Evolutionary conservation across 2,329 filamentous ascomycete species (phyloP).

Genomic region (Paradendryphiella salina): DNA sequence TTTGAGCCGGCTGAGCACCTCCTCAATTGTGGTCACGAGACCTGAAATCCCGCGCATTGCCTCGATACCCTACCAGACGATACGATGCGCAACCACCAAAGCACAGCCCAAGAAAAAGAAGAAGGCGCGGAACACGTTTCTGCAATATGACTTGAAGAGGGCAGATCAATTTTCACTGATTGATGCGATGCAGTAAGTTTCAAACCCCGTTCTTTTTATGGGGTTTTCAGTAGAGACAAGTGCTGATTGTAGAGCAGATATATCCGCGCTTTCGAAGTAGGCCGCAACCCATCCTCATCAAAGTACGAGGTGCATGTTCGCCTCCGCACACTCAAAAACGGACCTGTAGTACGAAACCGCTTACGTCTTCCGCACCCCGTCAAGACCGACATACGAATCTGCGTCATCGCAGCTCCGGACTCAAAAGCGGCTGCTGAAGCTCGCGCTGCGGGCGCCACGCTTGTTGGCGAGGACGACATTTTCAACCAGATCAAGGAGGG

Average conservation of each 20-base stretch:
- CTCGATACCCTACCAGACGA: conserved; percentile 41
- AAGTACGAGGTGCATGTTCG: conserved; percentile 92
- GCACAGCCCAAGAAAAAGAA: conserved; percentile 53
- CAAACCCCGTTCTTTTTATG: neutral
- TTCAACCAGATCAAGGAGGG: conserved; percentile 78
- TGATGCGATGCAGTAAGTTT: conserved; percentile 83
- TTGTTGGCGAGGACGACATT: conserved; percentile 83
- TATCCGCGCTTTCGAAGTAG: conserved; percentile 89
- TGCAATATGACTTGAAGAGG: conserved; percentile 64
- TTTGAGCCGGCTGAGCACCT: conserved; percentile 36
- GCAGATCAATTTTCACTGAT: conserved; percentile 77
- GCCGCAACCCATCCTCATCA: conserved; percentile 68
- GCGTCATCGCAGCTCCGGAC: conserved; percentile 85
- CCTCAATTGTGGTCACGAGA: conserved; percentile 25
- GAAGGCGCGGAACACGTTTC: conserved; percentile 69
- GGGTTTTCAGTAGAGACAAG: neutral
- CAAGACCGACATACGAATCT: conserved; percentile 84
- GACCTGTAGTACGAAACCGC: conserved; percentile 82
- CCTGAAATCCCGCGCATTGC: conserved; percentile 28
- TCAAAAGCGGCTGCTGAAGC: conserved; percentile 75
- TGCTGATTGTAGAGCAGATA: conserved; percentile 61
- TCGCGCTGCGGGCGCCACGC: conserved; percentile 72
- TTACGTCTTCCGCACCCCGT: conserved; percentile 87
- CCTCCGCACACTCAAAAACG: conserved; percentile 80
- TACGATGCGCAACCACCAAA: conserved; percentile 49